These are phyloP conservation scores for Aspergillus mulundensis DNA, from an alignment of 495 filamentous ascomycete genomes.

Conservation along the genomic window DNA sequence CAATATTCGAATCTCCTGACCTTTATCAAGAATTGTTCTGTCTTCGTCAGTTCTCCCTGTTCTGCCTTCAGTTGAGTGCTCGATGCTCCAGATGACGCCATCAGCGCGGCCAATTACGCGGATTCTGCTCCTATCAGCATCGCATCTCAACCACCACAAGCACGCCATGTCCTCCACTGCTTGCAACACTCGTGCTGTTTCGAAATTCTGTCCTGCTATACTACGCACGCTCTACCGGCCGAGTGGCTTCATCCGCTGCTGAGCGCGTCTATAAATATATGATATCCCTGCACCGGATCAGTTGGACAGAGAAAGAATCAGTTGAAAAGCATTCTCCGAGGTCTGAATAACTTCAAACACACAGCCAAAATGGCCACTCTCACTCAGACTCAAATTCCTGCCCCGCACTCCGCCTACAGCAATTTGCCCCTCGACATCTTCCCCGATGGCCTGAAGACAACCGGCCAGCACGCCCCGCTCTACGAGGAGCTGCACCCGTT, in stretches of 20 bases:
- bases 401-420: background rate
- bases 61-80: background rate
- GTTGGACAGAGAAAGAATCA: background rate
- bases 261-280: conserved; percentile 11
- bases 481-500: conserved; percentile 65
- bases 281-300: background rate
- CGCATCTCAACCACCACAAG: conserved; percentile 4
- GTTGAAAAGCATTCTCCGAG: background rate
- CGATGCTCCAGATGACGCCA: conserved; percentile 9
- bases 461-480: conserved; percentile 75
- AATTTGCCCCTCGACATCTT: conserved; percentile 38
- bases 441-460: conserved; percentile 61
- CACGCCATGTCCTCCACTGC: conserved; percentile 24
- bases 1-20: background rate
- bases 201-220: background rate
- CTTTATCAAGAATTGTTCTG: background rate
- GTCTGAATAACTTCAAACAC: background rate
- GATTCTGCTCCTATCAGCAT: conserved; percentile 10
- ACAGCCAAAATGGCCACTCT: conserved; percentile 28
- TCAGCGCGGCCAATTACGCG: conserved; percentile 13
- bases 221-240: conserved; percentile 2
- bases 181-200: conserved; percentile 10
- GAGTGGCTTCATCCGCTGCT: background rate
- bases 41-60: background rate
- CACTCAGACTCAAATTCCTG: conserved; percentile 28